Conservation (phyloP, 225 moss, liverwort and hornwort species). For the Neckera pumila region DNA sequence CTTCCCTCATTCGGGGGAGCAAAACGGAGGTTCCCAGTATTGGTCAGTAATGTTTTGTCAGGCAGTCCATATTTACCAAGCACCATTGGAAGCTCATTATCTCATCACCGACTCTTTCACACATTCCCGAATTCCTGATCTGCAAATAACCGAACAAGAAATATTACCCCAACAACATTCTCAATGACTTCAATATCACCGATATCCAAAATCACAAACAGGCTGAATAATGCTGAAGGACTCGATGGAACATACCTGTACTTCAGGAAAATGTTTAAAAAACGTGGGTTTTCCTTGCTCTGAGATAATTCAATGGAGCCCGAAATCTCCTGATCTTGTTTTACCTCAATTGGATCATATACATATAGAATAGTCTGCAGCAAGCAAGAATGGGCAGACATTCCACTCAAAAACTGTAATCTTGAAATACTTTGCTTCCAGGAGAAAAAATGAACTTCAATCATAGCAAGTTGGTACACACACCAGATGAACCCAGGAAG, state of each 20-base stretch:
- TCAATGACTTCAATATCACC: neutral
- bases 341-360: conserved; percentile 87
- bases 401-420: neutral
- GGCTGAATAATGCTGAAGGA: neutral
- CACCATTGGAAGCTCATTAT: conserved; percentile 12
- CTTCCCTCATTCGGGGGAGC: neutral
- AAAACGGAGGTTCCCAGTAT: neutral
- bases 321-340: conserved; percentile 86
- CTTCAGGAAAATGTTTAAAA: conserved; percentile 79
- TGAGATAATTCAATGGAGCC: conserved; percentile 83
- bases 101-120: conserved; percentile 95
- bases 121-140: conserved; percentile 68
- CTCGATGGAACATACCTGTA: conserved; percentile 34
- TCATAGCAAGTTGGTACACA: neutral
- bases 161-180: neutral
- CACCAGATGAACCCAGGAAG: neutral
- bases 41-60: neutral
- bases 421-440: neutral
- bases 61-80: neutral
- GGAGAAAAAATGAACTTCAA: neutral
- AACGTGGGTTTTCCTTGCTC: conserved; percentile 85
- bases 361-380: conserved; percentile 86
- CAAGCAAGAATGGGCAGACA: neutral
- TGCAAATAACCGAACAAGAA: conserved; percentile 10
- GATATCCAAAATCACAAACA: neutral